Base-by-base conservation (phyloP, 108 stramenopile genomes). In the Nitzschia inconspicua region DNA sequence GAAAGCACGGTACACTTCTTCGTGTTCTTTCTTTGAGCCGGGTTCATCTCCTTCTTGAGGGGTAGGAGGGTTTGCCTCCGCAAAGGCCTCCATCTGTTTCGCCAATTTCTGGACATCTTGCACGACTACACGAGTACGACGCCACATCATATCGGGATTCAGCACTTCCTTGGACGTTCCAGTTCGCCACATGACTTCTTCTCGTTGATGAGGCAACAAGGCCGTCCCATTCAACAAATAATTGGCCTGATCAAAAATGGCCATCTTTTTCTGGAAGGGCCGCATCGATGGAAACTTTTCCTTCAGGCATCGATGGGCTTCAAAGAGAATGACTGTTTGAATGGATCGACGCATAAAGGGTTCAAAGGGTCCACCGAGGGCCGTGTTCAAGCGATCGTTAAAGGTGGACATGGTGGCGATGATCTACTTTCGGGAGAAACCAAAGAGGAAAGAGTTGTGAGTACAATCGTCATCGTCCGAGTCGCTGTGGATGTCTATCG, bases 171-270 rank as follows among this genome's bases (percentile, higher is more conserved):
- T 76, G 37, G 66, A 69, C 11, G 84, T 68, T 26, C 48, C 65
- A 20, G 84, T 86, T 23, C 84, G 63, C 66, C 76, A 86, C 75
- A 86, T 68, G 37, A 86, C 69, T 62, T 82, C 80, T 11, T 62
- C 58, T 27, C 47, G 56, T 26, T 76, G 72, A 30, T 71, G 62
- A 6, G 57, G 70, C 18, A 79, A 74, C 25, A 49, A 9, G 3
- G 48, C 27, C 3, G 48, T 7, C 30, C 30, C 48, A 3, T 76
- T 56, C 31, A 77, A 18, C 23, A 85, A 49, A 19, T 56, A 68
- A 4, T 57, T 50, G 13, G 75, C 75, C 39, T 78, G 78, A 48
- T 76, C 80, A 25, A 59, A 58, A 9, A 78, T 70, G 20, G 80
- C 84, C 10, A 70, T 39, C 37, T 79, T 82, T 22, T 78, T 55